These are phyloP conservation scores for Conticribra guillardii DNA, from an alignment of 108 stramenopile genomes.

Conservation along the genomic window DNA sequence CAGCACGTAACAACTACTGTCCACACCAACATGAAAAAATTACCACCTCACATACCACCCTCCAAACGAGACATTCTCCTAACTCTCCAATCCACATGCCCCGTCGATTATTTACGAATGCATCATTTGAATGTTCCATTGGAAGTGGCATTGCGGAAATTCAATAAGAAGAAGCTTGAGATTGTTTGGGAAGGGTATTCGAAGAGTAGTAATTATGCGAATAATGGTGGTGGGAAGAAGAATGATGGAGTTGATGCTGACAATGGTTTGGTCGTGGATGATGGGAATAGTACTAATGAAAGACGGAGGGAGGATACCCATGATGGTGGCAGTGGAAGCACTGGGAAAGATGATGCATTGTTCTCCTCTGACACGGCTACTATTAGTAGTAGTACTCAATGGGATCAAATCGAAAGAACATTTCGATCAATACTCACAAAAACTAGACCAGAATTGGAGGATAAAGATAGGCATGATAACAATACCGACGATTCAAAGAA, in stretches of 20 bases:
- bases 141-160: slow-evolving; percentile 64
- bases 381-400: slow-evolving; percentile 5
- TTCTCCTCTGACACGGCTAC: background rate
- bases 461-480: background rate
- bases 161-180: slow-evolving; percentile 57
- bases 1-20: background rate
- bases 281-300: background rate
- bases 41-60: slow-evolving; percentile 35
- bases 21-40: background rate
- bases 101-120: slow-evolving; percentile 67
- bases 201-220: no score
- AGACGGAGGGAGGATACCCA: background rate
- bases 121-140: slow-evolving; percentile 60
- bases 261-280: no score
- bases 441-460: background rate
- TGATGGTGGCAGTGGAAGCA: no score
- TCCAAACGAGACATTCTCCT: slow-evolving; percentile 66
- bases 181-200: slow-evolving; percentile 58
- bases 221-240: no score
- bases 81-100: slow-evolving; percentile 62
- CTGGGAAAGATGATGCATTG: background rate
- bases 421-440: slow-evolving; percentile 20
- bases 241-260: no score
- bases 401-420: slow-evolving; percentile 32
- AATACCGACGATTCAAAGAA: background rate